A percentile compares a stretch with the other conserved stretches of the same genome.
Conservation (phyloP, 495 filamentous ascomycete genomes). For the Paragyromitra xinjiangensis region DNA sequence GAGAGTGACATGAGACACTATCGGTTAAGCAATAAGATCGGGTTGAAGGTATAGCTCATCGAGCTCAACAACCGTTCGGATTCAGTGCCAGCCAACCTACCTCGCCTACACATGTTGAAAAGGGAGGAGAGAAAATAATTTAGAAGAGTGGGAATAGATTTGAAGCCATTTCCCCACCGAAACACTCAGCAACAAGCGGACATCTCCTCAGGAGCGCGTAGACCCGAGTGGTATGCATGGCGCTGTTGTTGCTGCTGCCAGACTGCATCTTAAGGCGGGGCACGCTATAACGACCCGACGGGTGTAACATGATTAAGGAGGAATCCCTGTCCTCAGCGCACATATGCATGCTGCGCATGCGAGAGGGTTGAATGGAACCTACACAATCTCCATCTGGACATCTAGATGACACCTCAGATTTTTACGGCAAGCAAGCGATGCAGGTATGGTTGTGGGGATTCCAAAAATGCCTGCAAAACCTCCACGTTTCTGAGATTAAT, state of each 20-base stretch:
- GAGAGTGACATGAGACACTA: slow-evolving; percentile 22
- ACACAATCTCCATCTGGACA: slow-evolving; percentile 2
- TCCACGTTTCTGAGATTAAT: not conserved
- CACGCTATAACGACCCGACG: slow-evolving; percentile 25
- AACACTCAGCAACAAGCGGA: slow-evolving; percentile 26
- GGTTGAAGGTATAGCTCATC: slow-evolving; percentile 12
- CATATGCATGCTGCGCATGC: slow-evolving; percentile 9
- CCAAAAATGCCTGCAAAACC: not conserved
- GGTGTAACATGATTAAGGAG: slow-evolving; percentile 38
- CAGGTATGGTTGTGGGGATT: slow-evolving; percentile 8
- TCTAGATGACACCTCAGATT: not conserved
- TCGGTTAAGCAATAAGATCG: slow-evolving; percentile 45
- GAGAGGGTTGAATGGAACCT: not conserved
- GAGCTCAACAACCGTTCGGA: not conserved
- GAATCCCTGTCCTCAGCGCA: slow-evolving; percentile 12
- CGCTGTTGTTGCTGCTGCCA: not conserved
- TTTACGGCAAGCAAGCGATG: slow-evolving; percentile 4
- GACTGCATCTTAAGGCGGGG: slow-evolving; percentile 18
- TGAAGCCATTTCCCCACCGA: slow-evolving; percentile 15
- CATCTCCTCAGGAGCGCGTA: not conserved
- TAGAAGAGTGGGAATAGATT: slow-evolving; percentile 10
- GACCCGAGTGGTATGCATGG: slow-evolving; percentile 7
- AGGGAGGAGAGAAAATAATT: not conserved
- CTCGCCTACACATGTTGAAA: slow-evolving; percentile 7
- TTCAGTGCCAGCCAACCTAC: not conserved